phyloP scores from a whole-genome alignment of 208 protist species.

The Crithidia thermophila region DNA sequence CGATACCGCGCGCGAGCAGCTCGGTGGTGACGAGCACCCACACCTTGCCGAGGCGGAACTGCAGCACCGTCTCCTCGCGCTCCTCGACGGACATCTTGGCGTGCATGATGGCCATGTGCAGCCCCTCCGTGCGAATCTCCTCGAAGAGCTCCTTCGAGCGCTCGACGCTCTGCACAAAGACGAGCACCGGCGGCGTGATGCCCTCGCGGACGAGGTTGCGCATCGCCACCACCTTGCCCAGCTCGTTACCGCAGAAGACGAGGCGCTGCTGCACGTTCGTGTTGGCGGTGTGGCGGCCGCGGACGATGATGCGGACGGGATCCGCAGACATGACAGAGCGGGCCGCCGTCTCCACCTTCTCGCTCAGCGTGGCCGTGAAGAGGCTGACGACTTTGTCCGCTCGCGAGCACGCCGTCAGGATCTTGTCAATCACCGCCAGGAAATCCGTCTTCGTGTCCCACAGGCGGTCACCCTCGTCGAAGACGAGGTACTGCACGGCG shows the following conservation, averaged over 20 bases:
- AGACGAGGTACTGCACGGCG: slow-evolving; percentile 91
- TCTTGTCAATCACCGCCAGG: slow-evolving; percentile 80
- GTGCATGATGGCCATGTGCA: slow-evolving; percentile 93
- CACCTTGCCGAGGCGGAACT: slow-evolving; percentile 96
- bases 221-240: slow-evolving; percentile 97
- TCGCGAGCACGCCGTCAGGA: slow-evolving; percentile 84
- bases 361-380: slow-evolving; percentile 96
- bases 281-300: slow-evolving; percentile 75
- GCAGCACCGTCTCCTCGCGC: slow-evolving; percentile 93
- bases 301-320: slow-evolving; percentile 94
- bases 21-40: slow-evolving; percentile 98
- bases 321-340: slow-evolving; percentile 89
- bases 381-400: slow-evolving; percentile 82
- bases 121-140: slow-evolving; percentile 90
- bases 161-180: slow-evolving; percentile 98
- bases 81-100: slow-evolving; percentile 89
- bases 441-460: slow-evolving; percentile 93
- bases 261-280: slow-evolving; percentile 90
- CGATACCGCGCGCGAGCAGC: slow-evolving; percentile 97
- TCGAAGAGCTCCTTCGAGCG: slow-evolving; percentile 96
- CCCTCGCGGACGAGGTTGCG: slow-evolving; percentile 94
- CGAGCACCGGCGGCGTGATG: slow-evolving; percentile 95
- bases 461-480: slow-evolving; percentile 98
- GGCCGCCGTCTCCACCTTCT: slow-evolving; percentile 90
- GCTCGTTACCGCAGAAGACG: slow-evolving; percentile 96